Base-by-base conservation (phyloP, 352 stramenopile genomes). In the Pythium periplocum region DNA sequence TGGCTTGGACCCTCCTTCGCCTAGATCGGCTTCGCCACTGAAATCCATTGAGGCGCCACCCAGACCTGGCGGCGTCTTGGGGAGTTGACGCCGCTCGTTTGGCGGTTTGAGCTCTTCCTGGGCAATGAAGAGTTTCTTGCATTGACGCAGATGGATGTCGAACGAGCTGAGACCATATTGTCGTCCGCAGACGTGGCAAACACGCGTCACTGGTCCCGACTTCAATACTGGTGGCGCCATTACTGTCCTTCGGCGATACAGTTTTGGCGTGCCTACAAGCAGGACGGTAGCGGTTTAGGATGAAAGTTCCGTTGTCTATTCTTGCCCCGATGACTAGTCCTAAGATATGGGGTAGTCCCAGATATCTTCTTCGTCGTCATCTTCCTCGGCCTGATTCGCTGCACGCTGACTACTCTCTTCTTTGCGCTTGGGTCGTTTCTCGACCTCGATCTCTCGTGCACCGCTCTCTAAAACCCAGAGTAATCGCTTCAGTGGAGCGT, bases 141-240 rank as follows among this genome's bases (percentile, higher is more conserved):
- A 92, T 43, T 92, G 82, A 62, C 89, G 90, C 38, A 92, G 59
- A 47, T 92, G 82, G 51, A 92, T 92, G 6, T 92, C 79, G 52
- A 90, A 90, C 10, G 82, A 90, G 9, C 79, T 89, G 30, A 89
- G 64, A 0, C 79, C 82, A 48, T 92, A 92, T 40, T 92, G 79
- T 0, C 82, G 74, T 2, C 82, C 82, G 40, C 82, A 92, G 1
- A 92, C 82, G 49, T 92, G 79, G 51, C 82, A 92, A 31, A 90
- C 61, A n/a, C 79, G 78, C 5, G 81, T 89, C 46, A 89, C 62
- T 26, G 80, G 80, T 0, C 75, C 73, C 37, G 64, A 6, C 45
- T 72, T 77, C 12, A 86, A 53, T 6, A 41, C 74, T 83, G 47
- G 40, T 53, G 30, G 6, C n/a, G 37, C 17, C 17, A 26, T 26